Conservation (phyloP, 1,284 basidiomycete genomes). For the Cutaneotrichosporon mucoides region DNA sequence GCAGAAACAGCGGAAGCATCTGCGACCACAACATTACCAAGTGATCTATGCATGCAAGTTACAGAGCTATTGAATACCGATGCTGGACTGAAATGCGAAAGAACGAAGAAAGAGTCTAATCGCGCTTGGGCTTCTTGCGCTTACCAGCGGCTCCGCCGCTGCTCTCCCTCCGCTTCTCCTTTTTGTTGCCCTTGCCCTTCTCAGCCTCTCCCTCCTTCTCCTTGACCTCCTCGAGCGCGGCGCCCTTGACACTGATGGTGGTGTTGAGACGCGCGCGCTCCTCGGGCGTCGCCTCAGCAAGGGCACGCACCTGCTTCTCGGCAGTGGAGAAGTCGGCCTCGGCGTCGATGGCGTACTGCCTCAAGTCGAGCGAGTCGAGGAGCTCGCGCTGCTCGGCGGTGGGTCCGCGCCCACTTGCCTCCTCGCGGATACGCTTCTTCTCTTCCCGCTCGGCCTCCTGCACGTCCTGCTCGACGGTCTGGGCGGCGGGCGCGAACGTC, state of each 20-base stretch:
- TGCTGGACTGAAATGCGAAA: too few relatives aligned
- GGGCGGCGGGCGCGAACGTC: slow-evolving; percentile 28
- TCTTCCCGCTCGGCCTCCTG: slow-evolving; percentile 53
- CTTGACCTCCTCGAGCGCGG: slow-evolving; percentile 49
- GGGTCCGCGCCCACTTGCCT: not conserved
- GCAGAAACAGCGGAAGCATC: too few relatives aligned
- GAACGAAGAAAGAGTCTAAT: too few relatives aligned
- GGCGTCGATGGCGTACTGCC: slow-evolving; percentile 77
- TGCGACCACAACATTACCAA: too few relatives aligned
- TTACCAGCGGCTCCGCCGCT: not conserved
- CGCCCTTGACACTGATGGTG: slow-evolving; percentile 71
- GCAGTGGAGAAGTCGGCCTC: slow-evolving; percentile 68
- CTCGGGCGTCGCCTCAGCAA: slow-evolving; percentile 47
- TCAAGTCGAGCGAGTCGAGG: slow-evolving; percentile 77
- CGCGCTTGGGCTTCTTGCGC: slow-evolving; percentile 15
- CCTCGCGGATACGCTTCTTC: slow-evolving; percentile 33
- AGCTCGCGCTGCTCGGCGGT: slow-evolving; percentile 64
- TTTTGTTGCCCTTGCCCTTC: slow-evolving; percentile 20
- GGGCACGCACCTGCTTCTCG: slow-evolving; percentile 62
- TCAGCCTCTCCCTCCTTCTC: slow-evolving; percentile 61
- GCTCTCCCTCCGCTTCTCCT: slow-evolving; percentile 14
- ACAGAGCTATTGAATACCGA: too few relatives aligned
- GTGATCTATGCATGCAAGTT: too few relatives aligned
- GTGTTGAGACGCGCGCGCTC: slow-evolving; percentile 56
- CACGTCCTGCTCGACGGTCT: slow-evolving; percentile 56